Evolutionary conservation across 805 yeast genomes (phyloP), one percentile per base, ranked within the genome.

Genomic region (Danielia reshetovae): DNA sequence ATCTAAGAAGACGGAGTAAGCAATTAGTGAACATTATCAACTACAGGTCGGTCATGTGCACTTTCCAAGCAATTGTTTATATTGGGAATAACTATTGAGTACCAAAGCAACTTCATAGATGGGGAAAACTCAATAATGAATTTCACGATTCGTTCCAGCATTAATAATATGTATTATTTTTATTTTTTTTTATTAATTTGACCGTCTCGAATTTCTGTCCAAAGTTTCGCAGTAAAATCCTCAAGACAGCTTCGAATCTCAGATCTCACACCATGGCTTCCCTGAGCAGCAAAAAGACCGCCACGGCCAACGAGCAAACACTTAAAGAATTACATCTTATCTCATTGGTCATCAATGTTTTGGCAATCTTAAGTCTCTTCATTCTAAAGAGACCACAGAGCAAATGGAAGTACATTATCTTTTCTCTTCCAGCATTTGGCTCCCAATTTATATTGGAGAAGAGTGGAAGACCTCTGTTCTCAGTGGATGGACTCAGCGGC

Each of bases 401-500:
- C 29, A 34, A 40, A 7, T 42, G 48, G 48, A 42, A 35, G 28
- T 66, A 53, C 40, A 5, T 65, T 9, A 17, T 65, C 16, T 53
- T 65, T 24, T 63, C 69, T 5, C 11, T 54, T 16, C 71, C 72
- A 7, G 52, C 67, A 3, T 49, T 68, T 10, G 62, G 70, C 25
- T 65, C 70, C 28, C 54, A 81, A 51, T 76, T 70, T 48, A 55
- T 68, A 9, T 54, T 84, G 16, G 89, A 83, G 44, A 63, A 59
- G 29, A 62, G 69, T 29, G 87, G 86, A 3, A 59, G 87, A 35
- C 89, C 90, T 2, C 57, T 41, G 21, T 80, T 63, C 49, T 59
- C 65, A 11, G 51, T 47, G 1, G 71, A 71, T 29, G 34, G 35
- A 4, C 34, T 36, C 15, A 71, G 72, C 2, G 54, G 54, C 4